Percentiles rank a stretch among this genome's conserved stretches.
These are phyloP conservation scores for Cajanus cajan DNA, from an alignment of 306 rosid species.

Conservation along the genomic window DNA sequence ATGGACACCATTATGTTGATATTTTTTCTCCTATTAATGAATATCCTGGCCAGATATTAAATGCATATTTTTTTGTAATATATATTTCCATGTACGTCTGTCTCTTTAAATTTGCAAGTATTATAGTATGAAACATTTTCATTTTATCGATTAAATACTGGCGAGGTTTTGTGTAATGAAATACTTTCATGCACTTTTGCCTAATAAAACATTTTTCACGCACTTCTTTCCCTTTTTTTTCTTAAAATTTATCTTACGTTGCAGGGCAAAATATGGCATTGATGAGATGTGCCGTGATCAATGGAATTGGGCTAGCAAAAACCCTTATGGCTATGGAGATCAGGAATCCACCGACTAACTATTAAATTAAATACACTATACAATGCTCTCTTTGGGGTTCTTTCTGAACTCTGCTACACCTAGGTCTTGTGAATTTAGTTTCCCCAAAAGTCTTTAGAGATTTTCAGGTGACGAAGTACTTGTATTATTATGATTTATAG, in stretches of 20 bases:
- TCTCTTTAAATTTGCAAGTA: too few species aligned
- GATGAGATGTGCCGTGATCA: conserved; percentile 97
- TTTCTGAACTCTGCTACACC: conserved; percentile 25
- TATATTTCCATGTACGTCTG: too few species aligned
- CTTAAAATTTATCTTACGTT: conserved; percentile 4
- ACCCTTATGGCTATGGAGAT: conserved; percentile 83
- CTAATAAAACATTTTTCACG: background rate
- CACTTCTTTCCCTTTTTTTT: background rate
- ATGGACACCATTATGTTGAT: background rate
- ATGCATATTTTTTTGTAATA: too few species aligned
- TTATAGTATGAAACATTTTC: background rate
- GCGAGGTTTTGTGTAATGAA: background rate
- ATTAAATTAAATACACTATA: background rate
- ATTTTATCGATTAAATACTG: background rate
- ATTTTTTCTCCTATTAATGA: background rate
- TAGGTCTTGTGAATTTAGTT: conserved; percentile 47
- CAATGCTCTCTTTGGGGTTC: conserved; percentile 6
- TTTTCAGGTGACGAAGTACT: conserved; percentile 27
- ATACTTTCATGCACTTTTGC: background rate
- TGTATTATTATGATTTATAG: conserved; percentile 34
- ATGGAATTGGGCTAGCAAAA: conserved; percentile 99
- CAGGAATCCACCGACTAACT: conserved; percentile 38
- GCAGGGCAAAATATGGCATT: conserved; percentile 87
- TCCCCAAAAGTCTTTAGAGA: conserved; percentile 10
- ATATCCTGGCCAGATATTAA: background rate